phyloP scores from a whole-genome alignment of 1,284 basidiomycete genomes.

The Cutaneotrichosporon sp. region DNA sequence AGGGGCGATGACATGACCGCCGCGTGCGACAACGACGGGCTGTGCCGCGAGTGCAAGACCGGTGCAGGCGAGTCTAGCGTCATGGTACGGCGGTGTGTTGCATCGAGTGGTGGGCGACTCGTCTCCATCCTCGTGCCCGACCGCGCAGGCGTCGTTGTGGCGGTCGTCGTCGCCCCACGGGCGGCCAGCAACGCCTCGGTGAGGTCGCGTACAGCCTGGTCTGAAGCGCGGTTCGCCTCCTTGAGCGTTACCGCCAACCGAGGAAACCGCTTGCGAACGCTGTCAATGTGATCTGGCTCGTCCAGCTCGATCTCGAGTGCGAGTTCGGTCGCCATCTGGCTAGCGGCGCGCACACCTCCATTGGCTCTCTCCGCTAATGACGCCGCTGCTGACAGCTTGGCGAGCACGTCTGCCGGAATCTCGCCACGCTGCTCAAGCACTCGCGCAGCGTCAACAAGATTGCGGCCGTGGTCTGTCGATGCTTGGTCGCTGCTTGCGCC shows the following conservation, averaged over 20 bases:
- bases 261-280: conserved; percentile 28
- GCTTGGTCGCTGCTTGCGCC: conserved; percentile 15
- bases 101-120: not conserved
- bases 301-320: conserved; percentile 33
- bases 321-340: conserved; percentile 31
- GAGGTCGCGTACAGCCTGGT: conserved; percentile 44
- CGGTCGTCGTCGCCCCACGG: not conserved
- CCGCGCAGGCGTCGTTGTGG: not conserved
- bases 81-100: not conserved
- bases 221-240: conserved; percentile 39
- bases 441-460: conserved; percentile 44
- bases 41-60: conserved; percentile 3
- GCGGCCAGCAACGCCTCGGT: conserved; percentile 38
- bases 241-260: conserved; percentile 31
- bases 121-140: not conserved
- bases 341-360: conserved; percentile 30
- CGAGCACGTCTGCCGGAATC: conserved; percentile 32
- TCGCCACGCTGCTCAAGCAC: conserved; percentile 32
- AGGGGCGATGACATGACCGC: conserved; percentile 5
- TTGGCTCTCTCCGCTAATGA: conserved; percentile 37
- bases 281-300: conserved; percentile 19
- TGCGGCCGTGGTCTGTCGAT: conserved; percentile 42
- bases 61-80: conserved; percentile 11
- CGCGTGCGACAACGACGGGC: conserved; percentile 3
- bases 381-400: conserved; percentile 31